Evolutionary conservation across 1,284 basidiomycete genomes (phyloP).

Genomic region (Calocybe gambosa): DNA sequence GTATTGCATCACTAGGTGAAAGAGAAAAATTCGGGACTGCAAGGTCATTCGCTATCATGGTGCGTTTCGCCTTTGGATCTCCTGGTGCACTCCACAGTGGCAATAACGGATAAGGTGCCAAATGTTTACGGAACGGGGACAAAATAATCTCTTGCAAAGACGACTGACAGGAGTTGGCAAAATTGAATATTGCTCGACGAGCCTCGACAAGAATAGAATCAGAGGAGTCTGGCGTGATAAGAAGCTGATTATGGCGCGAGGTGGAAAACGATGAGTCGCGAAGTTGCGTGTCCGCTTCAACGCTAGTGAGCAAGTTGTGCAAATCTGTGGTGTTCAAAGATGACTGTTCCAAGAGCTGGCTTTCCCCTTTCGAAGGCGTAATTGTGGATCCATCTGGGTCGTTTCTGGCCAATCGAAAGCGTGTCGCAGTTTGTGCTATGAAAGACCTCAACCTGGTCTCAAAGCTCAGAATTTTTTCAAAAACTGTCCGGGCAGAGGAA

Average conservation of each 20-base stretch:
- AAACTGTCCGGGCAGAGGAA: conserved; percentile 65
- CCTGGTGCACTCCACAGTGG: conserved; percentile 60
- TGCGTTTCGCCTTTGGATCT: conserved; percentile 37
- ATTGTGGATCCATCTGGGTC: conserved; percentile 51
- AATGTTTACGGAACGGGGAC: conserved; percentile 74
- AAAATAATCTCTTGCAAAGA: conserved; percentile 81
- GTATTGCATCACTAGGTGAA: conserved; percentile 84
- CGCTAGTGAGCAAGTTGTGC: conserved; percentile 52
- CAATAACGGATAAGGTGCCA: conserved; percentile 66
- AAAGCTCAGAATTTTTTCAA: conserved; percentile 60
- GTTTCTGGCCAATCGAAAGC: conserved; percentile 48
- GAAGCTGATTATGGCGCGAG: conserved; percentile 16
- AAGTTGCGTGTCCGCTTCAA: conserved; percentile 37
- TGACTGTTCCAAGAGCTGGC: conserved; percentile 73
- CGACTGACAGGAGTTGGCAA: conserved; percentile 71
- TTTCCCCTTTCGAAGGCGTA: conserved; percentile 63
- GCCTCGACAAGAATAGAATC: conserved; percentile 52
- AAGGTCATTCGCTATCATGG: conserved; percentile 52
- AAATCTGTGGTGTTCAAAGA: conserved; percentile 77
- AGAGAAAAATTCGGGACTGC: conserved; percentile 91
- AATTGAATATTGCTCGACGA: conserved; percentile 53
- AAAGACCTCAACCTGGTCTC: conserved; percentile 60
- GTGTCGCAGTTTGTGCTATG: conserved; percentile 52
- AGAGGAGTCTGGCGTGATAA: conserved; percentile 15
- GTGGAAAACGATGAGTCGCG: conserved; percentile 20